These are phyloP conservation scores for Stenogyne calaminthoides DNA, from an alignment of 305 asterid genomes.

Conservation along the genomic window DNA sequence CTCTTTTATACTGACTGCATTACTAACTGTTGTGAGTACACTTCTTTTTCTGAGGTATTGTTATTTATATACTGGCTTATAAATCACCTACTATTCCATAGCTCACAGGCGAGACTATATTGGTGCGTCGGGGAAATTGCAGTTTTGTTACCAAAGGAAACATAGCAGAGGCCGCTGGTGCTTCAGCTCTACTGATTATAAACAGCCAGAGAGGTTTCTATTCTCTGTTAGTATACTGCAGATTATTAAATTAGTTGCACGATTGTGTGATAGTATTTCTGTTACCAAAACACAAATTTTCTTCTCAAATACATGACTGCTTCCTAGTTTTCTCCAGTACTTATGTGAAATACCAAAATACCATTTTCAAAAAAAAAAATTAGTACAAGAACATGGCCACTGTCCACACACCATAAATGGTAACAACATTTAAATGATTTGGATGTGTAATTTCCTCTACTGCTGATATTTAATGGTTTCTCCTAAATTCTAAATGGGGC, in stretches of 20 bases:
- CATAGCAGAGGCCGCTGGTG: conserved; percentile 93
- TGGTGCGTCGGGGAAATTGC: conserved; percentile 93
- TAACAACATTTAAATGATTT: neutral
- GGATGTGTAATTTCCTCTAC: neutral
- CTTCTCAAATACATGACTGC: neutral
- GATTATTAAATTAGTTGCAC: neutral
- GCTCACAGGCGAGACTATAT: conserved; percentile 85
- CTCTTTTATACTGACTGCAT: neutral
- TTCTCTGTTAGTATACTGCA: neutral
- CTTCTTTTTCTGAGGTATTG: neutral
- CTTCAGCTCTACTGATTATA: conserved; percentile 84
- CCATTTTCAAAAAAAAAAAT: neutral
- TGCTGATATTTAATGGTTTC: neutral
- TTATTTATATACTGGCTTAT: conserved; percentile 10
- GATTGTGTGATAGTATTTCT: neutral
- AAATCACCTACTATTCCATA: conserved; percentile 34
- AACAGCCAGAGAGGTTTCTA: conserved; percentile 76
- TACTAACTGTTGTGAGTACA: neutral
- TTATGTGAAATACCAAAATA: neutral
- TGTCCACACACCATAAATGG: neutral
- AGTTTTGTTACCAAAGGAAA: conserved; percentile 91
- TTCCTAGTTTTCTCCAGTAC: neutral
- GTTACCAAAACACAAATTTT: neutral
- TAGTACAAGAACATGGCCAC: neutral
- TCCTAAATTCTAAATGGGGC: neutral